Percentiles rank a stretch among this genome's conserved stretches.
phyloP scores from a whole-genome alignment of 169 alveolate genomes.

The Neospora caninum region DNA sequence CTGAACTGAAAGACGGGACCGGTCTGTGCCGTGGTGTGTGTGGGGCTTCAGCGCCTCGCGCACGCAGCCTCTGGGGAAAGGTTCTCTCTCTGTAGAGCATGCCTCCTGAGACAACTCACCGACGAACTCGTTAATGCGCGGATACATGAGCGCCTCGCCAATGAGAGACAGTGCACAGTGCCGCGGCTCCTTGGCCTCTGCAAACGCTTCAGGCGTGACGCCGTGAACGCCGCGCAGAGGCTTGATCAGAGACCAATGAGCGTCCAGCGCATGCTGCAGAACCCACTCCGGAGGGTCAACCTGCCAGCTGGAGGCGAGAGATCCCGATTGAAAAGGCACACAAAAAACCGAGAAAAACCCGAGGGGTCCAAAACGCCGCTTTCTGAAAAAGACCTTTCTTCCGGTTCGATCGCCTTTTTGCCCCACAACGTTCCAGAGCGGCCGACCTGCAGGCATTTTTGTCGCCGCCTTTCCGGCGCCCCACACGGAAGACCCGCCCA shows the following conservation, averaged over 20 bases:
- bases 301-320: constrained; percentile 79
- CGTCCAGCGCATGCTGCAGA: constrained; percentile 59
- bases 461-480: too few relatives aligned
- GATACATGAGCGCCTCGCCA: constrained; percentile 93
- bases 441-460: too few relatives aligned
- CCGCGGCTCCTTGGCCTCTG: constrained; percentile 32
- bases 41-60: too few relatives aligned
- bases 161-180: constrained; percentile 90
- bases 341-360: not conserved
- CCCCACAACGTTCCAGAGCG: too few relatives aligned
- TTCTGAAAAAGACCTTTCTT: too few relatives aligned
- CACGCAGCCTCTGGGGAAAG: too few relatives aligned
- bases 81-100: too few relatives aligned
- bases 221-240: constrained; percentile 47
- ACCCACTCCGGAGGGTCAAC: constrained; percentile 83
- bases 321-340: not conserved
- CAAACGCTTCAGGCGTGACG: constrained; percentile 14
- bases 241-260: constrained; percentile 50
- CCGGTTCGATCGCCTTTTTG: too few relatives aligned
- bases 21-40: too few relatives aligned
- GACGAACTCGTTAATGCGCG: constrained; percentile 85
- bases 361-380: too few relatives aligned
- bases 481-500: too few relatives aligned
- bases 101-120: not conserved
- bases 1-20: too few relatives aligned